Evolutionary conservation across 2,329 filamentous ascomycete genomes (phyloP).

Genomic region (Aspergillus pseudoterreus): DNA sequence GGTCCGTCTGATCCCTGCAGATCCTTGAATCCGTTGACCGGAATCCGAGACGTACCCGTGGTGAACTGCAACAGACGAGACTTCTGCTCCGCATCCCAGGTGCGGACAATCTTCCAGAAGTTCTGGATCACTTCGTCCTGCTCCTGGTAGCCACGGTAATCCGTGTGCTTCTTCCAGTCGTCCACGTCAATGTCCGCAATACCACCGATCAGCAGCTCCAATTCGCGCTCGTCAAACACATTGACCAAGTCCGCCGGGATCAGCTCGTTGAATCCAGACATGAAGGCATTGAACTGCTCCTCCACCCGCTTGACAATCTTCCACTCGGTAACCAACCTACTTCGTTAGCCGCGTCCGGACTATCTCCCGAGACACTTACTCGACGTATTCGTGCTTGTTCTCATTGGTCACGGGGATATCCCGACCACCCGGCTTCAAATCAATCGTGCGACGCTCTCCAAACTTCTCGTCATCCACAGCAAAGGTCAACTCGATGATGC

Average conservation of each 20-base stretch:
- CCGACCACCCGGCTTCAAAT: slow-evolving; percentile 83
- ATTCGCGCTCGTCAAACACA: slow-evolving; percentile 95
- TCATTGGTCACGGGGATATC: slow-evolving; percentile 96
- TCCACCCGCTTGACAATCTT: slow-evolving; percentile 97
- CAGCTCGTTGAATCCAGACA: slow-evolving; percentile 94
- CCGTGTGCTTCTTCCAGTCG: slow-evolving; percentile 99
- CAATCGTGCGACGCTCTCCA: slow-evolving; percentile 88
- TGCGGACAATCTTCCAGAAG: slow-evolving; percentile 95
- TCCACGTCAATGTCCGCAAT: slow-evolving; percentile 99
- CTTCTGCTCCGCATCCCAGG: slow-evolving; percentile 98
- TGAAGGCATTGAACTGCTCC: slow-evolving; percentile 97
- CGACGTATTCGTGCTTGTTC: slow-evolving; percentile 98
- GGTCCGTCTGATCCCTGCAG: slow-evolving; percentile 95
- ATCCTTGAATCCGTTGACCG: slow-evolving; percentile 99
- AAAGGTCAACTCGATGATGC: slow-evolving; percentile 91
- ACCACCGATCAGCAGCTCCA: slow-evolving; percentile 94
- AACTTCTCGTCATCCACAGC: slow-evolving; percentile 97
- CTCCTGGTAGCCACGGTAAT: slow-evolving; percentile 98
- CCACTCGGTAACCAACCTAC: slow-evolving; percentile 91
- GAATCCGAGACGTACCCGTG: slow-evolving; percentile 94
- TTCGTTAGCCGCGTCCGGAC: slow-evolving; percentile 1
- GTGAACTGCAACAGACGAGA: slow-evolving; percentile 93
- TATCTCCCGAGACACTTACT: slow-evolving; percentile 51
- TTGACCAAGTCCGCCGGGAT: slow-evolving; percentile 96
- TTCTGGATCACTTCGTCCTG: slow-evolving; percentile 95